Conservation (phyloP, 257 asterid genomes). For the Gentiana macrophylla region DNA sequence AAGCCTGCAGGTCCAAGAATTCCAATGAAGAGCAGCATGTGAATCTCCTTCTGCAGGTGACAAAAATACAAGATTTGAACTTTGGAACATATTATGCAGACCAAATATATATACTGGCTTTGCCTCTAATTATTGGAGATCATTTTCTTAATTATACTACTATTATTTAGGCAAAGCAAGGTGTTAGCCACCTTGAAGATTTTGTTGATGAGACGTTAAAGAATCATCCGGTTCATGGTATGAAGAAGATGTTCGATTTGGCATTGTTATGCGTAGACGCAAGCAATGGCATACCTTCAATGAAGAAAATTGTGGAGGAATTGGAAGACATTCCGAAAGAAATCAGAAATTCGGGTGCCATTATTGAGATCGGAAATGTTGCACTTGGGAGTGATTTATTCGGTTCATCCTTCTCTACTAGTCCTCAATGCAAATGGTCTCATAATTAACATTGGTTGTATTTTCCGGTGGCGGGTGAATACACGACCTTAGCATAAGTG, state of each 20-base stretch:
- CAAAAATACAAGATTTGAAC: background rate
- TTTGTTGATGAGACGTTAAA: conserved; percentile 5
- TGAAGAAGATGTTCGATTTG: conserved; percentile 5
- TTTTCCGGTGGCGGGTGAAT: too few relatives aligned
- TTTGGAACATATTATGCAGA: too few relatives aligned
- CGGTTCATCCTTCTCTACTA: background rate
- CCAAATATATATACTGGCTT: too few relatives aligned
- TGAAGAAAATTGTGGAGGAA: conserved; percentile 2
- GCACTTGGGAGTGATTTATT: background rate
- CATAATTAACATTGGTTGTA: too few relatives aligned
- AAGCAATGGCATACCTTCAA: conserved; percentile 7
- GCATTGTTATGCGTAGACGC: conserved; percentile 3
- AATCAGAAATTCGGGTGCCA: background rate
- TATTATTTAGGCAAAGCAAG: background rate
- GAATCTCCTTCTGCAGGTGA: conserved; percentile 7
- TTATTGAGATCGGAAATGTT: background rate
- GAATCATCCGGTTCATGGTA: background rate
- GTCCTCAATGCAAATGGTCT: background rate
- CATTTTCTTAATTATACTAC: too few relatives aligned
- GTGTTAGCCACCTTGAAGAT: background rate
- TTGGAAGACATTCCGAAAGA: background rate
- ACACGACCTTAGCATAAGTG: too few relatives aligned
- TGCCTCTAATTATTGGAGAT: too few relatives aligned
- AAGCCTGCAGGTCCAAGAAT: background rate
- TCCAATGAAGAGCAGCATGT: background rate